Base-by-base conservation (phyloP, 148 eudicot genomes). In the Bassia scoparia region DNA sequence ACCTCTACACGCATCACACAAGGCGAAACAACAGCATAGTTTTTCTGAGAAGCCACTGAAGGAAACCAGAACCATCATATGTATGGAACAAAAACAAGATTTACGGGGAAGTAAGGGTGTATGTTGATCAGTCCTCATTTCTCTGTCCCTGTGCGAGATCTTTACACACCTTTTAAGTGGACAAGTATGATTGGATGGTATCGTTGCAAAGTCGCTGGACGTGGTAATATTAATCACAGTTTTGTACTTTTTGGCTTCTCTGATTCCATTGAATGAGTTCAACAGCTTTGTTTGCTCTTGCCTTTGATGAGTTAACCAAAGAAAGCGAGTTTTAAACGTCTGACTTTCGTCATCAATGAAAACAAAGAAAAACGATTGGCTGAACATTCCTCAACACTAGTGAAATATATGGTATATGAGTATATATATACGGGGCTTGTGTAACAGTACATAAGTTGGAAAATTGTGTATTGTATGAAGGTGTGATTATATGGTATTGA, bases 271-370 rank as follows among this genome's bases (percentile, higher is more conserved):
- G 61, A 66, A 69, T n/a, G 79, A 79, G 86, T 83, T 87, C 92
- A 93, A 90, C 92, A 79, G 63, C 88, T 89, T 93, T 89, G n/a
- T n/a, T n/a, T n/a, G n/a, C n/a, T n/a, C n/a, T 89, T 88, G 89
- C 76, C 58, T 76, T 74, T 38, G 48, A 24, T 73, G 52, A 79
- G 65, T 46, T 61, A 60, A 0, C 35, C 54, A 17, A 55, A 70
- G 30, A 62, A 54, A 55, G 61, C 24, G 20, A 58, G 63, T 71
- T 38, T n/a, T n/a, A n/a, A 55, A 60, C 49, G 55, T 66, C 43
- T 70, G 44, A 58, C 54, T 61, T 59, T 33, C 2, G 41, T 34
- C 67, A 53, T 7, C 29, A 63, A 41, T 7, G 9, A 58, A 17
- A 52, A 18, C 20, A 6, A 53, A 34, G 35, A 37, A 63, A 49